Percentiles rank a stretch among this genome's conserved stretches.
Evolutionary conservation across 331 rosid species (phyloP).

Genomic region (Quercus phellos): DNA sequence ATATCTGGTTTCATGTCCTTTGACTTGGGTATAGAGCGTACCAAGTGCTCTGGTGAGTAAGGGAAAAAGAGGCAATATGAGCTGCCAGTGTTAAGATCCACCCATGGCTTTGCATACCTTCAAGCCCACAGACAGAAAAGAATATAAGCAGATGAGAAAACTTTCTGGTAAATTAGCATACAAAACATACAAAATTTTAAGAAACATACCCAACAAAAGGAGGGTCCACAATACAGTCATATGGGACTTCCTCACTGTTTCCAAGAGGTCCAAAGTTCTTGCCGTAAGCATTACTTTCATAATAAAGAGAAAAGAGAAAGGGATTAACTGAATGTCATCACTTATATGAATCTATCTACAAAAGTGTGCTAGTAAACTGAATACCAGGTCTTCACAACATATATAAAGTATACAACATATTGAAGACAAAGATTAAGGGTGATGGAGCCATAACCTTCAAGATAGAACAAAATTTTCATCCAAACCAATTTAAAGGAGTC

Average conservation of each 20-base stretch:
- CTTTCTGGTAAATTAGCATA: neutral
- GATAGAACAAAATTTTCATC: neutral
- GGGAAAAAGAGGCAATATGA: slow-evolving; percentile 87
- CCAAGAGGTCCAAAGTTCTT: slow-evolving; percentile 39
- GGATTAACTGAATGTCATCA: slow-evolving; percentile 1
- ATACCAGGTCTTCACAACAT: neutral
- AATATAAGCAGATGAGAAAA: slow-evolving; percentile 9
- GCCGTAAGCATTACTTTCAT: slow-evolving; percentile 24
- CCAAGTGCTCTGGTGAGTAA: slow-evolving; percentile 84
- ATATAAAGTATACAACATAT: neutral
- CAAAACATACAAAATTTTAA: neutral
- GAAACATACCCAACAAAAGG: slow-evolving; percentile 77
- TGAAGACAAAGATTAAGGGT: neutral
- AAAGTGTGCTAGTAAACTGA: neutral
- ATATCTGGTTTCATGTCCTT: slow-evolving; percentile 69
- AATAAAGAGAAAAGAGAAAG: slow-evolving; percentile 19
- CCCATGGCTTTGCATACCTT: slow-evolving; percentile 87
- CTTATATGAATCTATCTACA: neutral
- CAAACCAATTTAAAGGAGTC: too few species aligned
- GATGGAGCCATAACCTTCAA: neutral
- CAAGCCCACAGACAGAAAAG: slow-evolving; percentile 23
- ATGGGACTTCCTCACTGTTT: slow-evolving; percentile 36
- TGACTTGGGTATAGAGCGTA: slow-evolving; percentile 53
- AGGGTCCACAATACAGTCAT: slow-evolving; percentile 81
- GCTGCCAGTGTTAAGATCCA: slow-evolving; percentile 62